Conservation (phyloP, 1,284 basidiomycete genomes). For the Pseudozyma hubeiensis region DNA sequence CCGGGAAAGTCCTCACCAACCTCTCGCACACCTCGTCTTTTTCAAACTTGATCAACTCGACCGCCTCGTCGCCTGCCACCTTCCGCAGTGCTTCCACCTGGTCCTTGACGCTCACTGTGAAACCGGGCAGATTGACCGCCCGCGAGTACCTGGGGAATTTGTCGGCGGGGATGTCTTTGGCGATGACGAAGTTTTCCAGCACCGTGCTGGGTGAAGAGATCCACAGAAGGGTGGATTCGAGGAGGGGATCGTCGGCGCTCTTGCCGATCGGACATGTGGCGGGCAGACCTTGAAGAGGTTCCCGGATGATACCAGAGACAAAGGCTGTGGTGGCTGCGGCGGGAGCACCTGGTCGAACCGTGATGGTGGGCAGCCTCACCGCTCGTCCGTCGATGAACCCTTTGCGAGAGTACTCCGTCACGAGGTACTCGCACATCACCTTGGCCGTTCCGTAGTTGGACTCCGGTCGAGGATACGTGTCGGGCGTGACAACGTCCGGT, state of each 20-base stretch:
- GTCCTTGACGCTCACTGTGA: constrained; percentile 45
- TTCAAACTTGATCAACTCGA: constrained; percentile 49
- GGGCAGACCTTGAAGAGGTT: constrained; percentile 40
- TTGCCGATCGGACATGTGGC: constrained; percentile 50
- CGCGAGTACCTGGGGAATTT: constrained; percentile 24
- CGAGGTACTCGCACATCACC: constrained; percentile 51
- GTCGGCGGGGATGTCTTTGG: constrained; percentile 34
- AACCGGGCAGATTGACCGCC: constrained; percentile 49
- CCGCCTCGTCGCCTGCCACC: constrained; percentile 42
- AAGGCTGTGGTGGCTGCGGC: constrained; percentile 51
- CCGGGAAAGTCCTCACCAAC: constrained; percentile 44
- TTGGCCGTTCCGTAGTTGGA: constrained; percentile 53
- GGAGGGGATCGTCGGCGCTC: constrained; percentile 31
- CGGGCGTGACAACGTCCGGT: constrained; percentile 37
- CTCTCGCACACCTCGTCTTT: constrained; percentile 50
- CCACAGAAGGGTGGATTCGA: constrained; percentile 31
- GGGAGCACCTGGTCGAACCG: constrained; percentile 46
- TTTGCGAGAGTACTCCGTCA: constrained; percentile 52
- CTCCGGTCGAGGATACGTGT: constrained; percentile 44
- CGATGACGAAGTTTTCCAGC: constrained; percentile 49
- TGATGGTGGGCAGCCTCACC: constrained; percentile 49
- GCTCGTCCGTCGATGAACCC: constrained; percentile 49
- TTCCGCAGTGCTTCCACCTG: constrained; percentile 48
- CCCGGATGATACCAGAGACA: constrained; percentile 53
- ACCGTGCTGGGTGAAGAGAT: constrained; percentile 41